A percentile compares a stretch with the other conserved stretches of the same genome.
These are phyloP conservation scores for Penicillium occitanis DNA, from an alignment of 2,329 filamentous ascomycete genomes.

Conservation along the genomic window DNA sequence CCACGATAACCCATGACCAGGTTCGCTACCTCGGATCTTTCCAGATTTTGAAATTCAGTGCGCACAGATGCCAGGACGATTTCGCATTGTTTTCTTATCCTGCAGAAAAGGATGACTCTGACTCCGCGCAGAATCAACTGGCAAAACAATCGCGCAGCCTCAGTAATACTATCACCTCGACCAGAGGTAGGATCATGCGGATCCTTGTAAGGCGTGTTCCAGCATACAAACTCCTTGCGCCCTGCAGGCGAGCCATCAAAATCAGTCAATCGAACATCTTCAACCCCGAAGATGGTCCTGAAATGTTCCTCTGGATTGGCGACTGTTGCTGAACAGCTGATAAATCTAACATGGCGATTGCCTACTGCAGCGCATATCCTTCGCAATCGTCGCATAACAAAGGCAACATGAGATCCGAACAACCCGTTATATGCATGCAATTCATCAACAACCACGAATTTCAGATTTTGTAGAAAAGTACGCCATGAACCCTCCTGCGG, in stretches of 20 bases:
- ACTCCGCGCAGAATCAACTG: conserved; percentile 85
- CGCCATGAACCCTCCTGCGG: conserved; percentile 91
- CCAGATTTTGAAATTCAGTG: conserved; percentile 70
- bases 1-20: conserved; percentile 95
- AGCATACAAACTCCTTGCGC: conserved; percentile 91
- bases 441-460: conserved; percentile 88
- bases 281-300: conserved; percentile 86
- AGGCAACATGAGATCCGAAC: conserved; percentile 88
- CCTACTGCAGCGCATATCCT: conserved; percentile 88
- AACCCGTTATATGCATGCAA: conserved; percentile 95
- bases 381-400: conserved; percentile 87
- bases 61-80: conserved; percentile 76
- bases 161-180: conserved; percentile 75
- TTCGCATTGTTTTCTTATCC: conserved; percentile 85
- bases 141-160: conserved; percentile 88
- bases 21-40: conserved; percentile 70
- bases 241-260: conserved; percentile 92
- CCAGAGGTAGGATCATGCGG: conserved; percentile 83
- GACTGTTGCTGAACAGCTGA: conserved; percentile 95
- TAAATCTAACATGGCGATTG: conserved; percentile 80
- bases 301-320: conserved; percentile 92
- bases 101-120: conserved; percentile 88
- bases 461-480: conserved; percentile 80
- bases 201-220: conserved; percentile 95
- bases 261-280: conserved; percentile 77